These are phyloP conservation scores for Lippia alba DNA, from an alignment of 305 asterid species.

Conservation along the genomic window DNA sequence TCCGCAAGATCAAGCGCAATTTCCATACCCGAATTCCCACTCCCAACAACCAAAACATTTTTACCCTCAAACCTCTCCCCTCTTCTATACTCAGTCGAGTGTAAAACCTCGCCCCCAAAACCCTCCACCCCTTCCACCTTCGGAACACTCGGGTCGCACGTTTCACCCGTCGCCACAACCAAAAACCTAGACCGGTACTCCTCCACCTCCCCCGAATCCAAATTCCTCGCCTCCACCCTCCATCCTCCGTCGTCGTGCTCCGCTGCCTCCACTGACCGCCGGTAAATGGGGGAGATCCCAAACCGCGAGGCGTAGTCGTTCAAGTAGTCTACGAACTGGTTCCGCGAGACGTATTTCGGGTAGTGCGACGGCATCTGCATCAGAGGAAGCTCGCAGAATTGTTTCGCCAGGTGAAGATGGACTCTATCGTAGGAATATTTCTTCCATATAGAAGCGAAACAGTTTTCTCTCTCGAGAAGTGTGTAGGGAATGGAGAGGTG, in stretches of 20 bases:
- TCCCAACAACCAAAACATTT: constrained; percentile 72
- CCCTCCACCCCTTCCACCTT: constrained; percentile 49
- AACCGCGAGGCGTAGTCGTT: constrained; percentile 61
- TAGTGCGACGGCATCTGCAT: constrained; percentile 50
- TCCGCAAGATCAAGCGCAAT: constrained; percentile 73
- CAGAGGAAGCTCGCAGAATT: constrained; percentile 56
- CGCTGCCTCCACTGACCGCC: constrained; percentile 55
- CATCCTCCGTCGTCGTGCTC: constrained; percentile 50
- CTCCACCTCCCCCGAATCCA: constrained; percentile 40
- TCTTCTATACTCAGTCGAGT: constrained; percentile 59
- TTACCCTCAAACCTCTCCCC: constrained; percentile 49
- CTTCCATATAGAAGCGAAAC: constrained; percentile 68
- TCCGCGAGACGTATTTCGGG: constrained; percentile 52
- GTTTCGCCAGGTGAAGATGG: constrained; percentile 70
- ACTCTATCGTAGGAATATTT: constrained; percentile 75
- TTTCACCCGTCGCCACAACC: constrained; percentile 78
- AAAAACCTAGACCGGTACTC: constrained; percentile 55
- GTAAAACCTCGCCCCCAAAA: constrained; percentile 63
- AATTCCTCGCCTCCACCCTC: constrained; percentile 47
- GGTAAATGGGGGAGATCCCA: constrained; percentile 45
- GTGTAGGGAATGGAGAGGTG: constrained; percentile 58
- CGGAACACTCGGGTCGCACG: constrained; percentile 55
- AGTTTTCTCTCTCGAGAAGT: constrained; percentile 71
- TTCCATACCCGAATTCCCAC: constrained; percentile 93
- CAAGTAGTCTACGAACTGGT: constrained; percentile 50